phyloP scores from a whole-genome alignment of 352 stramenopile genomes.

The Globisporangium paroecandrum region DNA sequence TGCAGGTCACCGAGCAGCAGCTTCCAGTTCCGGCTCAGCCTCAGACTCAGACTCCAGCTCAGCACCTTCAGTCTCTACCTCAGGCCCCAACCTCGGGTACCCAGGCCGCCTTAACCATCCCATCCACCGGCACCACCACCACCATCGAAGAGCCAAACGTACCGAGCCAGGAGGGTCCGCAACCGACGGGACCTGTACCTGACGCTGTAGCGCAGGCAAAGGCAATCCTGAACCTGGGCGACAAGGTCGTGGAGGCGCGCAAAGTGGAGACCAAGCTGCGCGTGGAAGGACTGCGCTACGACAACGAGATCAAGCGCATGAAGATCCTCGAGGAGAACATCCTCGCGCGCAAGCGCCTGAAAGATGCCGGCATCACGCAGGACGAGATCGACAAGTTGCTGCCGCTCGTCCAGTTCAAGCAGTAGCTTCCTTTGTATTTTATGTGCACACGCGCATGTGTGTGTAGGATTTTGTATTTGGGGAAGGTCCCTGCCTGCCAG shows the following conservation, averaged over 20 bases:
- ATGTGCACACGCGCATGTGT: background rate
- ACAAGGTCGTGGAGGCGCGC: conserved; percentile 19
- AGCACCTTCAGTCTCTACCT: background rate
- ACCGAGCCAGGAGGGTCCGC: background rate
- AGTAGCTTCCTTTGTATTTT: background rate
- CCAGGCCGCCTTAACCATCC: background rate
- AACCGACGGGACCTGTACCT: background rate
- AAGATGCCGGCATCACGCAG: conserved; percentile 16
- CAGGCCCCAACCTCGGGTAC: background rate
- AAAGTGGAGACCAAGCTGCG: conserved; percentile 15
- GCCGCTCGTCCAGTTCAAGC: conserved; percentile 8
- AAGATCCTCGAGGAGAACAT: conserved; percentile 21
- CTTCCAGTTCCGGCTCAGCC: background rate
- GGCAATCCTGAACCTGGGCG: conserved; percentile 10
- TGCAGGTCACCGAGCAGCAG: background rate
- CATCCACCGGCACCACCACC: no score
- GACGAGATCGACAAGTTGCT: conserved; percentile 18
- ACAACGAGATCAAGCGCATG: conserved; percentile 22
- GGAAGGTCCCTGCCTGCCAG: no score
- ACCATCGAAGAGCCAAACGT: background rate
- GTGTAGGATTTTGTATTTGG: background rate
- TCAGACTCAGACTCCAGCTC: background rate
- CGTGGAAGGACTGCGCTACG: conserved; percentile 18
- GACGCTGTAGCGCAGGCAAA: background rate
- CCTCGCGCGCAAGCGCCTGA: conserved; percentile 19